phyloP scores from a whole-genome alignment of 1,139 yeast genomes.

The Kodamaea plutei region DNA sequence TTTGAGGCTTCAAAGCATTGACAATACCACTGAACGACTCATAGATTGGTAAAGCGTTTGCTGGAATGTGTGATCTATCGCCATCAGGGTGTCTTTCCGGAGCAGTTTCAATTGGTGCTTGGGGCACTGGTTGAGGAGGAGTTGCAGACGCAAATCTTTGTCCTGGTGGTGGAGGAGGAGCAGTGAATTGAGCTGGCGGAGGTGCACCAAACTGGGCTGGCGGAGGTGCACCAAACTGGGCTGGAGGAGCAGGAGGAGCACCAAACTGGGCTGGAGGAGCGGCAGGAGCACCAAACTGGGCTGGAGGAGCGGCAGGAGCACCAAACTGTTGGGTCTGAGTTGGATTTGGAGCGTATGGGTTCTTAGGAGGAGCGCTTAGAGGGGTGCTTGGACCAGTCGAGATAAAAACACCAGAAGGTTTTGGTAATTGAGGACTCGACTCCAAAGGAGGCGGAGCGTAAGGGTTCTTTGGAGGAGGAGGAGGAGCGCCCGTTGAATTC shows the following conservation, averaged over 20 bases:
- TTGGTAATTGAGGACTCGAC: too few relatives aligned
- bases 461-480: conserved; percentile 16
- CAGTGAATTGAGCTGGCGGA: conserved; percentile 3
- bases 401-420: conserved; percentile 3
- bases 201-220: conserved; percentile 8
- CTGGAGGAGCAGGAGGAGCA: neutral
- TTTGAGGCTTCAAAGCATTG: conserved; percentile 61
- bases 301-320: conserved; percentile 10
- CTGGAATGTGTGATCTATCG: conserved; percentile 68
- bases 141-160: conserved; percentile 5
- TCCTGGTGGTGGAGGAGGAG: conserved; percentile 5
- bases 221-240: neutral
- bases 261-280: conserved; percentile 1
- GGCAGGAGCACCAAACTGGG: conserved; percentile 9
- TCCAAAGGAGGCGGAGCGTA: conserved; percentile 46
- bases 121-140: conserved; percentile 12
- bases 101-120: too few relatives aligned
- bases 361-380: conserved; percentile 28
- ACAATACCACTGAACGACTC: conserved; percentile 51
- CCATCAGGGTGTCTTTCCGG: conserved; percentile 54
- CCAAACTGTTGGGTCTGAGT: neutral
- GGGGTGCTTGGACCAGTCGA: conserved; percentile 6
- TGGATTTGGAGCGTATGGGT: conserved; percentile 36
- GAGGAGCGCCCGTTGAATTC: conserved; percentile 1
- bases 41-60: conserved; percentile 54